Base-by-base conservation (phyloP, 768 basidiomycete species). In the Aureoboletus auriporus region DNA sequence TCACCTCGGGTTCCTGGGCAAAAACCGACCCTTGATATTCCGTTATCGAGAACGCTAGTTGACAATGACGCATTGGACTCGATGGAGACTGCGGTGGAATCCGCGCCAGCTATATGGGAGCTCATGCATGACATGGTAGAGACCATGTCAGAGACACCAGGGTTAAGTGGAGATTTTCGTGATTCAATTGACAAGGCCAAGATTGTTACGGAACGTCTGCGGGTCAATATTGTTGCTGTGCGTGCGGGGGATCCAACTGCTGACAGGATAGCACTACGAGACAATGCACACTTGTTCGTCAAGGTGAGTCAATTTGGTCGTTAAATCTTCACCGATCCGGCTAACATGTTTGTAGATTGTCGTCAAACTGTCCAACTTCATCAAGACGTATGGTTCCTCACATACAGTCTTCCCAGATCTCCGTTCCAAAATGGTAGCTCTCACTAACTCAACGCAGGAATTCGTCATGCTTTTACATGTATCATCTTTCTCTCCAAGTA, bases 391-490 rank as follows among this genome's bases (percentile, higher is more conserved):
- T 53, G 80, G 81, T 43, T 72, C 73, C 20, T 69, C 71, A 14
- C 73, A 78, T 50, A 73, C 78, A n/a, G 78, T 83, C 42, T 77
- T 81, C 13, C 68, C 80, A 5, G 66, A 74, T 30, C 72, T 94
- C 37, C 80, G 88, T 50, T 77, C 72, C 46, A 82, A 83, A 59
- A 83, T 92, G 72, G 79, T 84, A 35, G 78, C 79, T 53, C 75
- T 96, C 48, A 89, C 86, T 17, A 86, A 89, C 57, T 79, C 84
- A 11, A 91, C 92, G 10, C 84, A 94, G 66, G 90, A 90, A 64
- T 87, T 93, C 58, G 84, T 89, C 42, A 89, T 91, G 55, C 73
- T 95, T 41, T 71, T 94, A 14, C 89, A 91, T 59, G 85, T 92
- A 40, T 91, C 92, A 7, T 89, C 87, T 0, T 82, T 89, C 55